Base-by-base conservation (phyloP, 2,329 filamentous ascomycete species). In the Aspergillus sp. region DNA sequence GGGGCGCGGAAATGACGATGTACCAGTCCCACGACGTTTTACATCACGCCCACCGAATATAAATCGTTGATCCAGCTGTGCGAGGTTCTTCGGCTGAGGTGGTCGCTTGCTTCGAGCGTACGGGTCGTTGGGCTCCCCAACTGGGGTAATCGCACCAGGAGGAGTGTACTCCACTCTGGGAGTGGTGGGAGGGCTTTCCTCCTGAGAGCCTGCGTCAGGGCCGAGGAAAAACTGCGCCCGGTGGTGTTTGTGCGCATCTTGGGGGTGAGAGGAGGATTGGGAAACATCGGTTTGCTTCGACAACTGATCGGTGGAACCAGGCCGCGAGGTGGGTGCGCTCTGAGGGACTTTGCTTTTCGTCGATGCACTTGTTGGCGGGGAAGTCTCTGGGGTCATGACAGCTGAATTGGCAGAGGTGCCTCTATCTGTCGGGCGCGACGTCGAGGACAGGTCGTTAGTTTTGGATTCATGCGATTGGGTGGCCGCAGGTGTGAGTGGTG, bases 401-500 rank as follows among this genome's bases (percentile, higher is more conserved):
- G 61, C 64, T 10, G 66, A 56, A 20, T 71, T 62, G 38, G 63
- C 61, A 47, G 60, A 58, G 46, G 61, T 59, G 51, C 70, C 63
- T 54, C 69, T 72, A 53, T 67, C 63, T 52, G 68, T 64, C 53
- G 66, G 58, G 49, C 65, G 65, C 38, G 66, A 55, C 19, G 59
- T 64, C 34, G 66, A 66, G 44, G 66, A 67, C 49, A 60, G 64
- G 52, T 70, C 67, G 46, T 61, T 68, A 52, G 63, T 58, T 59
- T 68, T 70, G 48, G 64, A 78, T 66, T 85, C 84, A 61, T 78
- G 77, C 49, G 82, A 83, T 58, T 79, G 77, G 41, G 90, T 93
- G 47, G 86, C 91, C 50, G 91, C 86, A 16, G 93, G 93, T 11
- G 92, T 97, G 48, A 97, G 81, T 40, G 91, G 91, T 59, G 93